Base-by-base conservation (phyloP, 495 filamentous ascomycete genomes). In the Xylaria nigripes region DNA sequence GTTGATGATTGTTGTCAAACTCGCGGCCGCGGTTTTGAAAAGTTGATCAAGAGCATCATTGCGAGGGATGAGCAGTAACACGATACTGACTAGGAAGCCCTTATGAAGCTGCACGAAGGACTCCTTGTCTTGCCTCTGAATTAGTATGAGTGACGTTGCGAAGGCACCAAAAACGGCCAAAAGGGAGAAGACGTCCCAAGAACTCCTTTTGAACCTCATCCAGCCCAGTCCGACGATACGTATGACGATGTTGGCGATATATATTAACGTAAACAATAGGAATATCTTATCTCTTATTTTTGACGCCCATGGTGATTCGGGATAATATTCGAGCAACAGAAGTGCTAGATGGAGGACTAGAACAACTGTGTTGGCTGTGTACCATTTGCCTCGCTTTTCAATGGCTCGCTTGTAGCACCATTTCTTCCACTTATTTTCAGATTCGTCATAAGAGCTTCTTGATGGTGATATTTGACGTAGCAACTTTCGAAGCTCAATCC, bases 11-110 rank as follows among this genome's bases (percentile, higher is more conserved):
- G 86, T 84, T 2, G 86, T 85, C 30, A 99, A 72, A 82, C 85
- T 90, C 40, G 93, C 93, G n/a, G 93, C 94, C 2, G 94, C 94
- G 15, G 93, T 99, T 71, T 99, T 99, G 81, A 97, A 99, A 6
- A 99, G 83, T 68, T 99, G 93, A 64, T 99, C 93, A 10, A 99
- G 83, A 45, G 95, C 90, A 58, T 99, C 93, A 68, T 97, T 99
- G 6, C 93, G 81, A 9, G 93, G 93, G 52, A 99, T 99, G 43
- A 99, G 82, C 54, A 99, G 76, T 19, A 97, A 78, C 1, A 93
- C 84, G 54, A 97, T 84, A 19, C 89, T 85, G 44, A 97, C 93
- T 38, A 99, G 74, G 66, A 95, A 96, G 16, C 95, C 79, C 68
- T 97, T 97, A 71, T 96, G 90, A 24, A 96, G 69, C 62, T 87